These are phyloP conservation scores for Phytophthora rubi DNA, from an alignment of 352 stramenopile genomes.

Conservation along the genomic window DNA sequence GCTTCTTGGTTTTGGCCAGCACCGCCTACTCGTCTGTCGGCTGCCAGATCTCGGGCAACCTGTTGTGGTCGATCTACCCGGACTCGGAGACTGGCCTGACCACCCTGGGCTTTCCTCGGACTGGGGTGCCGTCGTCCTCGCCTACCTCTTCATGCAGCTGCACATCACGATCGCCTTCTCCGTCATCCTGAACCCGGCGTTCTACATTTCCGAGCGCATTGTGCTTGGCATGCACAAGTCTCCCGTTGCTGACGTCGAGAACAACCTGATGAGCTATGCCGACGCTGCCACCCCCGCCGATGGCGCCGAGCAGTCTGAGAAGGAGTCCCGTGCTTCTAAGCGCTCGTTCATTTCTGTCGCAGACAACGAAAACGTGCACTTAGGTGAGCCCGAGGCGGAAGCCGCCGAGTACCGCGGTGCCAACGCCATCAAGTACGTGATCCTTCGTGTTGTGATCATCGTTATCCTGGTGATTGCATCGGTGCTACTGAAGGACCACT, in stretches of 20 bases:
- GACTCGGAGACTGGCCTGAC: slow-evolving; percentile 25
- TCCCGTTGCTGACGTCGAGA: slow-evolving; percentile 30
- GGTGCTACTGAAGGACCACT: slow-evolving; percentile 53
- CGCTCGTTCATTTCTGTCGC: slow-evolving; percentile 1
- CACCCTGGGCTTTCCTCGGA: slow-evolving; percentile 37
- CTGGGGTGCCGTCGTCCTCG: slow-evolving; percentile 37
- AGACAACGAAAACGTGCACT: neutral
- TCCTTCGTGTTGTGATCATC: slow-evolving; percentile 48
- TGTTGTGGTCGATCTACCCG: slow-evolving; percentile 58
- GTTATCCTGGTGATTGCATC: slow-evolving; percentile 39
- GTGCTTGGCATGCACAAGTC: slow-evolving; percentile 48
- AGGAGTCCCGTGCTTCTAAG: neutral
- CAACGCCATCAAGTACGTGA: slow-evolving; percentile 48
- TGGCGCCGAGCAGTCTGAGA: neutral
- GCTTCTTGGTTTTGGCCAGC: slow-evolving; percentile 49
- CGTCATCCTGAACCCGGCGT: slow-evolving; percentile 40
- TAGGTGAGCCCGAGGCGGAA: slow-evolving; percentile 23
- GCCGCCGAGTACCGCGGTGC: slow-evolving; percentile 43
- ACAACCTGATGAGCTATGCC: slow-evolving; percentile 20
- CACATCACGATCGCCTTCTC: slow-evolving; percentile 34
- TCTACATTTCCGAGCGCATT: slow-evolving; percentile 45
- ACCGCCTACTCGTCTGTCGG: slow-evolving; percentile 52
- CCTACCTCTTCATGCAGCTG: slow-evolving; percentile 50
- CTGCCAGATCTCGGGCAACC: slow-evolving; percentile 61
- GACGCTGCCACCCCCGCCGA: slow-evolving; percentile 2